These are phyloP conservation scores for Striga asiatica DNA, from an alignment of 257 asterid species.

Conservation along the genomic window DNA sequence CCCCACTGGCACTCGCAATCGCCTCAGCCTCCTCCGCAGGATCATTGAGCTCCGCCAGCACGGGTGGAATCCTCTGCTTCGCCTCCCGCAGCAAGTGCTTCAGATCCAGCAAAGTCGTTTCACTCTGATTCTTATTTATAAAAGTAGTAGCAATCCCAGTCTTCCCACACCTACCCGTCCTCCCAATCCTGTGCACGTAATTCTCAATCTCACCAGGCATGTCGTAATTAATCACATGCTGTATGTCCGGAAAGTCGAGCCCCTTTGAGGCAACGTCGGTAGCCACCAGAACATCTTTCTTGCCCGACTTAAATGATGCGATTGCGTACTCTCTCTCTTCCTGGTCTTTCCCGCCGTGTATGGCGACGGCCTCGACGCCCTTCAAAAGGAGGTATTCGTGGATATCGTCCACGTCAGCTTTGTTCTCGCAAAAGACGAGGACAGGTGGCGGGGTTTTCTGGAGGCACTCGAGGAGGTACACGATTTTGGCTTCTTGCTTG, in stretches of 20 bases:
- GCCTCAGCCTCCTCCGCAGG: background rate
- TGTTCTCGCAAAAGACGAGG: conserved; percentile 5
- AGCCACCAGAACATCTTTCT: background rate
- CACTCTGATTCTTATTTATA: conserved; percentile 5
- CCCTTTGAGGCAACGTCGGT: conserved; percentile 6
- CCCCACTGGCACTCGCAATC: background rate
- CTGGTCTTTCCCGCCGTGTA: conserved; percentile 3
- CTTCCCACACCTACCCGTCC: conserved; percentile 4
- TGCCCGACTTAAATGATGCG: background rate
- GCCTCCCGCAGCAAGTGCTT: conserved; percentile 4
- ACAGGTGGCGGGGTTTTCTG: conserved; percentile 5
- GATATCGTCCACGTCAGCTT: conserved; percentile 6
- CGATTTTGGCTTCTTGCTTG: conserved; percentile 6
- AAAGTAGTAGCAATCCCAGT: background rate
- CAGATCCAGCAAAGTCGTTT: conserved; percentile 3
- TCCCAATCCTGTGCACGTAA: conserved; percentile 5
- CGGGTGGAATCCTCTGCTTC: conserved; percentile 7
- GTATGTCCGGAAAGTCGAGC: conserved; percentile 7
- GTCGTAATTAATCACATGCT: background rate
- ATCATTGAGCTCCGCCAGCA: conserved; percentile 1
- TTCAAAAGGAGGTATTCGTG: conserved; percentile 2
- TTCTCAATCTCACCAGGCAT: conserved; percentile 3
- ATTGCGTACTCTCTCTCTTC: conserved; percentile 5
- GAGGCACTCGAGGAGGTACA: conserved; percentile 9
- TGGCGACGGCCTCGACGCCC: conserved; percentile 3